A percentile compares a stretch with the other conserved stretches of the same genome.
These are phyloP conservation scores for Dacryopinax spathularia DNA, from an alignment of 768 basidiomycete species.

Conservation along the genomic window DNA sequence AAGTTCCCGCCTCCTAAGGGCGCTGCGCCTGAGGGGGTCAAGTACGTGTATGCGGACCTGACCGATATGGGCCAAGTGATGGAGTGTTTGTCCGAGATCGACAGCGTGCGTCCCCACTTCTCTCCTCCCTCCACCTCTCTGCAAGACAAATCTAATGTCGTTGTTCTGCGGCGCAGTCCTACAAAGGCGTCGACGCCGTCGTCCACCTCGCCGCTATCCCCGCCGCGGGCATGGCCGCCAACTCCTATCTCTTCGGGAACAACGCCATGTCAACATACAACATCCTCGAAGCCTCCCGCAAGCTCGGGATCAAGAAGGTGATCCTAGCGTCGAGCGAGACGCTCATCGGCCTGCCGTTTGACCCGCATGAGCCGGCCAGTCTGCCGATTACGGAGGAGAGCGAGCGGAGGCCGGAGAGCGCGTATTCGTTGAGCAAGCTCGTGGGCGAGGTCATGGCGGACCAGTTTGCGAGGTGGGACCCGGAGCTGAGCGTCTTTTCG, in stretches of 20 bases:
- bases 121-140: neutral
- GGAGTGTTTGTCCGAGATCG: conserved; percentile 6
- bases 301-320: conserved; percentile 17
- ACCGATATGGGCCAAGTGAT: conserved; percentile 9
- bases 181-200: conserved; percentile 15
- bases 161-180: conserved; percentile 3
- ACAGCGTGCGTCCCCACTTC: conserved; percentile 1
- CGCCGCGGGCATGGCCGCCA: conserved; percentile 10
- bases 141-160: too few species aligned
- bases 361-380: conserved; percentile 12
- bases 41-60: conserved; percentile 5
- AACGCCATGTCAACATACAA: conserved; percentile 17
- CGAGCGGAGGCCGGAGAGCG: conserved; percentile 14
- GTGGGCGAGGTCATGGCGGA: conserved; percentile 16
- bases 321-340: conserved; percentile 16
- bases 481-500: conserved; percentile 15
- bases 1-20: neutral
- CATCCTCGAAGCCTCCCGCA: conserved; percentile 18
- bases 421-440: conserved; percentile 17
- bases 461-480: conserved; percentile 17
- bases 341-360: conserved; percentile 16
- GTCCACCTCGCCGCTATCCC: conserved; percentile 17
- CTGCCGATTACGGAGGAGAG: conserved; percentile 16
- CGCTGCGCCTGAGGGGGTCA: neutral
- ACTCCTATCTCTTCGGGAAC: conserved; percentile 10